These are phyloP conservation scores for Sarocladiaceae sp. DNA, from an alignment of 2,329 filamentous ascomycete genomes.

Conservation along the genomic window DNA sequence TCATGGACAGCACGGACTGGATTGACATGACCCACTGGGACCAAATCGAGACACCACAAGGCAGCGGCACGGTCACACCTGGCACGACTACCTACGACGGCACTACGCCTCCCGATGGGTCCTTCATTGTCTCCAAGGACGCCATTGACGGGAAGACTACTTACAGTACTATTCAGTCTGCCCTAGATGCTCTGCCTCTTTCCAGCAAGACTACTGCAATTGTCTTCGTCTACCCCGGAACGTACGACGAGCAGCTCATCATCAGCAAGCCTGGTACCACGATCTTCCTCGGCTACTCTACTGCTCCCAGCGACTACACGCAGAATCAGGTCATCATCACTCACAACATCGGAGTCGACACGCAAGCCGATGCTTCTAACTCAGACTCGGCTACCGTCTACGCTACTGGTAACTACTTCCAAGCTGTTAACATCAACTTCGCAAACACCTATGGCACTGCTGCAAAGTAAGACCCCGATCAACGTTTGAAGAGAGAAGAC, in stretches of 20 bases:
- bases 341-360: conserved; percentile 26
- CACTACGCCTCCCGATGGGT: conserved; percentile 40
- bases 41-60: not conserved
- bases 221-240: conserved; percentile 58
- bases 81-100: not conserved
- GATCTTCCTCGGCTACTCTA: conserved; percentile 56
- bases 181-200: conserved; percentile 52
- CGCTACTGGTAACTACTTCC: conserved; percentile 43
- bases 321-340: conserved; percentile 54
- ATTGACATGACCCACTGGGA: conserved; percentile 6
- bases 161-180: conserved; percentile 42
- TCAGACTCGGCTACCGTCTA: conserved; percentile 45
- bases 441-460: conserved; percentile 30
- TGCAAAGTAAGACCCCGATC: conserved; percentile 5
- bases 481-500: too few species aligned
- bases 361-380: conserved; percentile 38
- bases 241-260: conserved; percentile 56
- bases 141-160: conserved; percentile 24
- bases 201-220: conserved; percentile 50
- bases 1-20: conserved; percentile 2
- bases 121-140: conserved; percentile 41
- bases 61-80: not conserved
- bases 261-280: conserved; percentile 44
- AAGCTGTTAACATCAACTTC: conserved; percentile 57
- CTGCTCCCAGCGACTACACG: conserved; percentile 44